Evolutionary conservation across 257 asterid genomes (phyloP), one percentile per base, ranked within the genome.

Genomic region (Nemophila menziesii): DNA sequence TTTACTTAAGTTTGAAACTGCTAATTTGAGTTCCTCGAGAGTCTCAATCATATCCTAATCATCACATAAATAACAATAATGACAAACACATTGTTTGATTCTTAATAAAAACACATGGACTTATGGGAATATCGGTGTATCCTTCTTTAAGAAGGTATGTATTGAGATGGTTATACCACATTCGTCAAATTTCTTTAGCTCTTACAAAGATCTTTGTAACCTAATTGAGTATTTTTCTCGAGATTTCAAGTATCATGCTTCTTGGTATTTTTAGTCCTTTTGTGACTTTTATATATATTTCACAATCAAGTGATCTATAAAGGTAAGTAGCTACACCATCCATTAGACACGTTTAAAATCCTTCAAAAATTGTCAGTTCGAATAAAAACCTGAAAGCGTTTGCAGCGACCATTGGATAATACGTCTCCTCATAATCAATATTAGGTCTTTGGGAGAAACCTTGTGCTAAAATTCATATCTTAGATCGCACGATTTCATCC

Each of bases 361-460:
- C 20, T 47, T 47, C 23, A 7, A 1, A 1, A 8, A 24, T 0
- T 14, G n/a, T 14, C 3, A 46, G 11, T 8, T 22, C 10, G 0
- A 46, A 5, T 14, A 46, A 2, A 38, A 16, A 18, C 4, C 23
- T 0, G 4, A 48, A 48, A 1, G 43, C 34, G 1, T 12, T 21
- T 17, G 24, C 11, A 12, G 33, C 43, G 11, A 18, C 24, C 16
- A 48, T n/a, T 0, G 1, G 29, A 18, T 12, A 48, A 18, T 48
- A 48, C 5, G 54, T 48, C 29, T 48, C 43, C 18, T 33, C 43
- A 33, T 19, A 48, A 14, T 48, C 54, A 48, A 48, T 18, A 3
- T 1, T 29, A 11, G 27, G 12, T 36, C 14, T 20, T 48, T 29
- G 52, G 6, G 42, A 33, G 15, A 49, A 33, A 21, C 37, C 45